phyloP scores from a whole-genome alignment of 169 alveolate genomes.

The Cryptosporidium bovis region DNA sequence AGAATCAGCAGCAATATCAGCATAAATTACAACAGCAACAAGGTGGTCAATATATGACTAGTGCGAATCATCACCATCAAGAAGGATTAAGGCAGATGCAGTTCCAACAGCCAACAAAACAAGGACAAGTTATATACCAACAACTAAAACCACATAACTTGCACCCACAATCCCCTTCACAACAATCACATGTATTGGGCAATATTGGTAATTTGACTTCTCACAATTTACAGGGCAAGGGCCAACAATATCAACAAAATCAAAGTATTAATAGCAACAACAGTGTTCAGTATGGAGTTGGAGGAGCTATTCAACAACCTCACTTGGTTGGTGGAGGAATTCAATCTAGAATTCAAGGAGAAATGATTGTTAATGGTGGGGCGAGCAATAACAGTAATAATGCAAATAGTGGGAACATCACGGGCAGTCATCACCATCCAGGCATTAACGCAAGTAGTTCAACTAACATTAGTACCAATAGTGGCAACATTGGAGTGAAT shows the following conservation, averaged over 20 bases:
- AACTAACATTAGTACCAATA: no score
- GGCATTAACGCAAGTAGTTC: no score
- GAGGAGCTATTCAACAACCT: not conserved
- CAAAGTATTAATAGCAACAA: slow-evolving; percentile 5
- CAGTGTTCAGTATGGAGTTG: slow-evolving; percentile 2
- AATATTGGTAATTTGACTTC: not conserved
- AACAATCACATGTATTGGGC: no score
- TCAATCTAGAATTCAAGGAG: slow-evolving; percentile 1
- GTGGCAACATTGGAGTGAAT: not conserved
- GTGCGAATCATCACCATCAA: not conserved
- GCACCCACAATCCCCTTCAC: slow-evolving; percentile 25
- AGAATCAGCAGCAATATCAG: slow-evolving; percentile 3
- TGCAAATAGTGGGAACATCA: no score
- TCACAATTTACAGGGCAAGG: not conserved
- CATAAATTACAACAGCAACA: slow-evolving; percentile 1
- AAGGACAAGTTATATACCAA: not conserved
- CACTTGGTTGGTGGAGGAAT: not conserved
- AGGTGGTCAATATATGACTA: not conserved
- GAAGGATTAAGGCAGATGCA: slow-evolving; percentile 8
- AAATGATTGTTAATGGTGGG: no score
- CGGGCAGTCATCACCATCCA: no score
- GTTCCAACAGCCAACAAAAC: slow-evolving; percentile 9
- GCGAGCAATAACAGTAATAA: no score
- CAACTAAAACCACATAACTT: slow-evolving; percentile 26
- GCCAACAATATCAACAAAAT: slow-evolving; percentile 8